Conservation (phyloP, 2,329 filamentous ascomycete genomes). For the Ophiobolus disseminans region DNA sequence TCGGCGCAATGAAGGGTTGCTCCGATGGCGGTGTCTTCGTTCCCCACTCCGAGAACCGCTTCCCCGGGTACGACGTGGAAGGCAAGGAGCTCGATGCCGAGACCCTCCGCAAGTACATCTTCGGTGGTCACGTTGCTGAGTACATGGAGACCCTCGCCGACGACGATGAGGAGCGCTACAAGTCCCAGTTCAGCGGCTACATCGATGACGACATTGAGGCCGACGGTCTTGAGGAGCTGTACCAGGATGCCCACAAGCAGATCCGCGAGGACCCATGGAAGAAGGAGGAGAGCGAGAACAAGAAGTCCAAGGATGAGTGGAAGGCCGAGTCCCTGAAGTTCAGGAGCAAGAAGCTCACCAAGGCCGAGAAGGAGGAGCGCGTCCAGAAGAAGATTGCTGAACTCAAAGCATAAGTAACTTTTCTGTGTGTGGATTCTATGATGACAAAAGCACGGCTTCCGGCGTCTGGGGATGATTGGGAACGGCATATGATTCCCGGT, state of each 20-base stretch:
- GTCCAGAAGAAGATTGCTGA: constrained; percentile 92
- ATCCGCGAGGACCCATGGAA: constrained; percentile 99
- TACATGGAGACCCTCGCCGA: constrained; percentile 99
- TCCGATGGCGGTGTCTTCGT: constrained; percentile 97
- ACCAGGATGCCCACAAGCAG: constrained; percentile 90
- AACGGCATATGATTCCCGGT: constrained; percentile 37
- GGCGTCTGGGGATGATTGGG: constrained; percentile 46
- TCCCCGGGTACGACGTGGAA: constrained; percentile 98
- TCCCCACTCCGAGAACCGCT: constrained; percentile 99
- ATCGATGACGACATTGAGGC: constrained; percentile 96
- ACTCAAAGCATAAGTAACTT: constrained; percentile 62
- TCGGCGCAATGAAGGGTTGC: constrained; percentile 99
- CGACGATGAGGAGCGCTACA: constrained; percentile 99
- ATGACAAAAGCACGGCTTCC: constrained; percentile 45
- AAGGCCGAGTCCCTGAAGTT: constrained; percentile 95
- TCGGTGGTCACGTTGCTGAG: constrained; percentile 96
- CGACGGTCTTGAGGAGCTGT: constrained; percentile 95
- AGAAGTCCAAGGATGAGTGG: constrained; percentile 98
- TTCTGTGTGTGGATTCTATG: constrained; percentile 28
- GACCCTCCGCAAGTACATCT: constrained; percentile 98
- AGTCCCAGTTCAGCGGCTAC: constrained; percentile 97
- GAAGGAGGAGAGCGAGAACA: constrained; percentile 79
- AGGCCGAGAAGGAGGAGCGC: constrained; percentile 80
- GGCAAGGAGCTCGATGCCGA: constrained; percentile 97
- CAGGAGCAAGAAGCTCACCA: constrained; percentile 77